Percentiles rank a stretch among this genome's conserved stretches.
Conservation (phyloP, 768 basidiomycete species). For the Calocybe indica region DNA sequence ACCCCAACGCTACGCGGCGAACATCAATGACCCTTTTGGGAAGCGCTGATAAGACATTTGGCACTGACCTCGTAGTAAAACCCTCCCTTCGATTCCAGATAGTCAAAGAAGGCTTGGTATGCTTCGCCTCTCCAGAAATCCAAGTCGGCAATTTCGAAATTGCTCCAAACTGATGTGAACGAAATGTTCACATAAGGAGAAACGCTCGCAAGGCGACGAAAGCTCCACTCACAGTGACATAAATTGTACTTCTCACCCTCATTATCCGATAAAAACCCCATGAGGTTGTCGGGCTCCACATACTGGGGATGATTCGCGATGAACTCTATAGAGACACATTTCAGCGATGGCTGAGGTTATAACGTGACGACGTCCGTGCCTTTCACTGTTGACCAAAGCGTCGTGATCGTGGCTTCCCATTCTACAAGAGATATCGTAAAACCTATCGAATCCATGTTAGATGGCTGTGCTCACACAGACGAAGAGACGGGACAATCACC, state of each 20-base stretch:
- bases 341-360: not conserved
- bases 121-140: constrained; percentile 85
- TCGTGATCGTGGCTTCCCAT: constrained; percentile 74
- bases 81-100: constrained; percentile 76
- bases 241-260: constrained; percentile 60
- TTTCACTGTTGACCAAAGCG: constrained; percentile 72
- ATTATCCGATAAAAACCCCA: constrained; percentile 71
- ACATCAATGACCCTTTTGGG: too few relatives aligned
- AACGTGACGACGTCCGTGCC: constrained; percentile 28
- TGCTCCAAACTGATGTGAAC: constrained; percentile 64
- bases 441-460: constrained; percentile 28
- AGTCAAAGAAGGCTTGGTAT: constrained; percentile 79
- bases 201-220: not conserved
- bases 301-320: constrained; percentile 55
- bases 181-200: not conserved
- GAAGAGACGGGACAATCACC: constrained; percentile 16
- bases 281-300: constrained; percentile 57
- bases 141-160: constrained; percentile 89
- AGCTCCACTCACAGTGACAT: constrained; percentile 50
- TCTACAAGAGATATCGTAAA: constrained; percentile 80
- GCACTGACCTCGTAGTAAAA: constrained; percentile 84
- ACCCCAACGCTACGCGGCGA: constrained; percentile 57
- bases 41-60: not conserved
- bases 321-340: constrained; percentile 45
- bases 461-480: not conserved